Evolutionary conservation across 2,329 filamentous ascomycete genomes (phyloP), one percentile per base, ranked within the genome.

Genomic region (Meredithiella fracta): DNA sequence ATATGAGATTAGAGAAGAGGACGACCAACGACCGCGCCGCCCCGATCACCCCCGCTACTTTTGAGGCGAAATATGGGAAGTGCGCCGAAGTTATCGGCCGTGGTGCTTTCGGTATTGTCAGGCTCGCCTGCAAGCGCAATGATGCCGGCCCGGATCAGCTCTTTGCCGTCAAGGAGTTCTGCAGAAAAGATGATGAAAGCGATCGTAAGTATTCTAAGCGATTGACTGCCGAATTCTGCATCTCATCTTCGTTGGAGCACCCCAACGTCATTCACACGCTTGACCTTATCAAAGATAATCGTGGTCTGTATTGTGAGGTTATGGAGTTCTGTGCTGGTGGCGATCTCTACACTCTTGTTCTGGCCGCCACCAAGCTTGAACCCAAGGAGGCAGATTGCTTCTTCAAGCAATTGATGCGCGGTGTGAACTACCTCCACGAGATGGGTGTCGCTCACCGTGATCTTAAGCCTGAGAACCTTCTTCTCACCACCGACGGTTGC

Each of bases 261-360:
- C 91, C 92, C 14, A 98, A 98, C 66, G 88, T 98, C 64, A 98
- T 98, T 63, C 92, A 96, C 68, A 98, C 92, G 0, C 79, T 98
- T 54, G 92, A 98, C 66, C 77, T 98, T 9, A 78, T 98, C 42
- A 87, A 96, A 69, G 92, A 98, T 65, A 82, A 91, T 63, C 97
- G 97, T 71, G 92, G 92, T 59, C 89, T 95, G 66, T 97, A 92
- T 69, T 98, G 92, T 69, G 92, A 98, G 68, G 92, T 98, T 54
- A 98, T 98, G 92, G 92, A 98, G 70, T 98, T 92, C 66, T 98
- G 92, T 67, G 90, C 91, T 38, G 92, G 92, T 59, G 92, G 92
- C 58, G 92, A 98, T 67, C 75, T 98, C 23, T 97, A 97, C 69
- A 96, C 89, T 0, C 77, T 98, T 3, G 85, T 98, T 20, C 79